Base-by-base conservation (phyloP, 345 rosid species). In the Populus pruinosa region DNA sequence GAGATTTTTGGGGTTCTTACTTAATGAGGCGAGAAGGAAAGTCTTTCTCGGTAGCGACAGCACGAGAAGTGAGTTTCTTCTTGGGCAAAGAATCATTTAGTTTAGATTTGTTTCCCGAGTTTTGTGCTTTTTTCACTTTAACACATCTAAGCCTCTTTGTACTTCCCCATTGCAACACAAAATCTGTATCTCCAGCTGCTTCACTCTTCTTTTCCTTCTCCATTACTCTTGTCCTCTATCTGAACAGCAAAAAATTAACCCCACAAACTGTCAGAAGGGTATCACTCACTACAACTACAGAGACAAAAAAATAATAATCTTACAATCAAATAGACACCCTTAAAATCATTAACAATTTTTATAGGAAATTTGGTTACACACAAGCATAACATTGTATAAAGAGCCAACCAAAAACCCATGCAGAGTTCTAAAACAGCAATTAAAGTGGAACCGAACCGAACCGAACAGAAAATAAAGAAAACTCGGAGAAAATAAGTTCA, bases 91-190 rank as follows among this genome's bases (percentile, higher is more conserved):
- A 72, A 75, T 87, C 90, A 69, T 81, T 65, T 63, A 76, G 78
- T 68, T 77, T 77, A 63, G 90, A 89, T 77, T 85, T 89, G 82
- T 78, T 72, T 75, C 84, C 79, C 36, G 80, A 85, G 74, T 71
- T 85, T 81, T 83, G 89, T 69, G 87, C 90, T 74, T 88, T 91
- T 82, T 91, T 94, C 39, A 91, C 80, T 83, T 91, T 93, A 82
- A 88, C 90, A 81, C 97, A 89, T 83, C 98, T 86, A 81, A 84
- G 94, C 85, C 91, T 89, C 86, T 94, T 94, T 76, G 90, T 89
- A 69, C 86, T 92, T 61, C 98, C 98, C 98, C 98, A 93, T 83
- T 94, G 94, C 78, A 94, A 80, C 81, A 89, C 86, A 84, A 94
- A 94, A 85, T 94, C 97, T 49, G 89, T 88, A 80, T 90, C 94